Conservation (phyloP, 2,329 filamentous ascomycete genomes). For the Beauveria scarabaeidicola region DNA sequence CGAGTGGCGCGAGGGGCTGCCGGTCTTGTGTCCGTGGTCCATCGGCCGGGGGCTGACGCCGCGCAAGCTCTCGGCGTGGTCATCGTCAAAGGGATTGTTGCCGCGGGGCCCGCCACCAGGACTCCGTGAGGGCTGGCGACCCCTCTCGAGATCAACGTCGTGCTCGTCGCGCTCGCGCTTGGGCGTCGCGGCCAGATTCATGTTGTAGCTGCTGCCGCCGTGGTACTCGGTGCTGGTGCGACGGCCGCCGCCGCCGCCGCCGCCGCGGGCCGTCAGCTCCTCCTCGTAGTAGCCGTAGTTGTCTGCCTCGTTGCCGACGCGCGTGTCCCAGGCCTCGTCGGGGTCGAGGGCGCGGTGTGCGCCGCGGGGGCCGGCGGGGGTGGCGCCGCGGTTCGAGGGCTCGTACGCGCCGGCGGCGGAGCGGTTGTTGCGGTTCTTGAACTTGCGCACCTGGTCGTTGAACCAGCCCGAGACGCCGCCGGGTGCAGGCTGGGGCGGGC, state of each 20-base stretch:
- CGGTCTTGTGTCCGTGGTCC: conserved; percentile 31
- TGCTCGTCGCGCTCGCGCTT: conserved; percentile 23
- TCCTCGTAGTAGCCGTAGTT: conserved; percentile 62
- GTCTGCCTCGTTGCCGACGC: conserved; percentile 67
- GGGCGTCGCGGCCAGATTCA: conserved; percentile 37
- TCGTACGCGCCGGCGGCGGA: conserved; percentile 67
- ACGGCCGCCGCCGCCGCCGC: conserved; percentile 12
- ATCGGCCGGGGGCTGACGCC: conserved; percentile 73
- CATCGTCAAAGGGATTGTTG: conserved; percentile 64
- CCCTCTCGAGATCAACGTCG: conserved; percentile 22
- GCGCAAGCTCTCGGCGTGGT: conserved; percentile 50
- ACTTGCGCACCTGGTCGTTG: conserved; percentile 52
- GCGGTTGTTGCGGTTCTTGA: conserved; percentile 58
- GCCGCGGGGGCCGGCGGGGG: conserved; percentile 34
- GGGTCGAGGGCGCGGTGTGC: conserved; percentile 66
- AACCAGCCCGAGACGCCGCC: conserved; percentile 66
- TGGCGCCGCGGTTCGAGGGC: conserved; percentile 30
- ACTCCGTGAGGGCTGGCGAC: conserved; percentile 32
- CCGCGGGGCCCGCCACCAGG: conserved; percentile 28
- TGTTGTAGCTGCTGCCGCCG: conserved; percentile 36
- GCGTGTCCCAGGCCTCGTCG: conserved; percentile 78
- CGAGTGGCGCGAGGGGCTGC: conserved; percentile 37
- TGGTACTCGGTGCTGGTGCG: conserved; percentile 24
- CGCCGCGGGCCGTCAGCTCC: conserved; percentile 40
- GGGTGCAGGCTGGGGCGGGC: conserved; percentile 44